phyloP scores from a whole-genome alignment of 1,284 basidiomycete genomes.

The Ceratobasidium sp. region DNA sequence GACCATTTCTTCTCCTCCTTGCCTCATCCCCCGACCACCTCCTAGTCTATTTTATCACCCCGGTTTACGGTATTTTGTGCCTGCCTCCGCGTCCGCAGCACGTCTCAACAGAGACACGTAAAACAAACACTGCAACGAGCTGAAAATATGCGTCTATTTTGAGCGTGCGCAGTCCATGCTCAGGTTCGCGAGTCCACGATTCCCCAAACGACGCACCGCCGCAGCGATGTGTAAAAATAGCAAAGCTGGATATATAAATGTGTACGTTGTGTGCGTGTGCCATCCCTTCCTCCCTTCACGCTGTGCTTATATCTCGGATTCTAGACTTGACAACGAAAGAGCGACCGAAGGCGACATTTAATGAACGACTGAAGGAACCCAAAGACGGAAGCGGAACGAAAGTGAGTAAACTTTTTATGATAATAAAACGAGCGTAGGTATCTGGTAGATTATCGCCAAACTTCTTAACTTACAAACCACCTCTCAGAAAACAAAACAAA shows the following conservation, averaged over 20 bases:
- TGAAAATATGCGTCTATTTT: neutral
- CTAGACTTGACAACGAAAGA: neutral
- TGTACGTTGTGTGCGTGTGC: neutral
- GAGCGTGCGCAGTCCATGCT: too few relatives aligned
- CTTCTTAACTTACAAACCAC: constrained; percentile 22
- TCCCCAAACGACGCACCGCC: neutral
- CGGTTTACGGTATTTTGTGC: neutral
- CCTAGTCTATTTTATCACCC: neutral
- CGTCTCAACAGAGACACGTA: neutral
- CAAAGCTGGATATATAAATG: neutral
- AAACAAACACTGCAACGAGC: neutral
- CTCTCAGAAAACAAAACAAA: neutral
- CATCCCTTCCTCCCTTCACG: neutral
- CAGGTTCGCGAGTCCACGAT: too few relatives aligned
- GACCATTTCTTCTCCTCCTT: neutral
- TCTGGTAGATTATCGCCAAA: neutral
- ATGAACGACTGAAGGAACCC: neutral
- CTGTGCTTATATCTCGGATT: neutral
- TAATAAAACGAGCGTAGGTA: constrained; percentile 36
- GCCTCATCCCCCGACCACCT: neutral
- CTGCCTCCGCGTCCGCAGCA: too few relatives aligned
- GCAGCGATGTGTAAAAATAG: constrained; percentile 9
- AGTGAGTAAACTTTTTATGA: neutral
- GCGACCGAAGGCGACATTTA: too few relatives aligned
- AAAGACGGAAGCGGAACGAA: neutral